Evolutionary conservation across 805 yeast genomes (phyloP).

Genomic region (Wickerhamiella kurtzmanii): DNA sequence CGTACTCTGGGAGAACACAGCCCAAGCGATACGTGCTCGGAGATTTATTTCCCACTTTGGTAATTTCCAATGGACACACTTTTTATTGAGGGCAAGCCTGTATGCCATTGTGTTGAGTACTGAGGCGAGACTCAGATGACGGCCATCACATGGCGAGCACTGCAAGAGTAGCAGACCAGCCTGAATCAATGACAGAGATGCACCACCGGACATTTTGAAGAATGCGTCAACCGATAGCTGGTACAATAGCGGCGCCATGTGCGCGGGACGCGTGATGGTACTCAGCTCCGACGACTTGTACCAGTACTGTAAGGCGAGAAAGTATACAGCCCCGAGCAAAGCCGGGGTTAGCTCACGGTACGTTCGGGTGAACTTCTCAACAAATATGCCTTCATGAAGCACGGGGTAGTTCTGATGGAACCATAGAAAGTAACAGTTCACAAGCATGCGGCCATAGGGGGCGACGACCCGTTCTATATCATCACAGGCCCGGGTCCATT

Average conservation of each 20-base stretch:
- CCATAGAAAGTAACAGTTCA: slow-evolving; percentile 64
- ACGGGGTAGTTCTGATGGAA: slow-evolving; percentile 90
- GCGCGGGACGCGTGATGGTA: slow-evolving; percentile 64
- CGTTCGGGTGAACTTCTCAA: slow-evolving; percentile 82
- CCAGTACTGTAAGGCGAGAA: slow-evolving; percentile 90
- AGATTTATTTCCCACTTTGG: slow-evolving; percentile 94
- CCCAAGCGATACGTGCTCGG: slow-evolving; percentile 87
- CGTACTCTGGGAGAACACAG: slow-evolving; percentile 81
- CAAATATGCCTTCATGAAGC: slow-evolving; percentile 75
- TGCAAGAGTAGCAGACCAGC: slow-evolving; percentile 32
- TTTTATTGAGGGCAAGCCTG: slow-evolving; percentile 81
- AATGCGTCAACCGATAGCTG: slow-evolving; percentile 55
- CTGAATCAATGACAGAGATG: slow-evolving; percentile 65
- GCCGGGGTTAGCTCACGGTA: slow-evolving; percentile 90
- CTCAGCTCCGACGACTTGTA: slow-evolving; percentile 68
- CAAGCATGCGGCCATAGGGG: slow-evolving; percentile 72
- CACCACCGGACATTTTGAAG: slow-evolving; percentile 63
- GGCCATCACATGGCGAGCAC: slow-evolving; percentile 39
- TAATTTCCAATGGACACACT: slow-evolving; percentile 79
- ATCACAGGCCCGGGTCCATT: slow-evolving; percentile 67
- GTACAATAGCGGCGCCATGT: slow-evolving; percentile 42
- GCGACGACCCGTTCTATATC: slow-evolving; percentile 71
- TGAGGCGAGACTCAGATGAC: slow-evolving; percentile 76
- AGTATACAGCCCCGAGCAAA: slow-evolving; percentile 76
- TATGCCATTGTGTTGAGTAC: slow-evolving; percentile 82